Evolutionary conservation across 192 early-diverging fungal species (phyloP).

Genomic region (Cladochytrium replicatum): DNA sequence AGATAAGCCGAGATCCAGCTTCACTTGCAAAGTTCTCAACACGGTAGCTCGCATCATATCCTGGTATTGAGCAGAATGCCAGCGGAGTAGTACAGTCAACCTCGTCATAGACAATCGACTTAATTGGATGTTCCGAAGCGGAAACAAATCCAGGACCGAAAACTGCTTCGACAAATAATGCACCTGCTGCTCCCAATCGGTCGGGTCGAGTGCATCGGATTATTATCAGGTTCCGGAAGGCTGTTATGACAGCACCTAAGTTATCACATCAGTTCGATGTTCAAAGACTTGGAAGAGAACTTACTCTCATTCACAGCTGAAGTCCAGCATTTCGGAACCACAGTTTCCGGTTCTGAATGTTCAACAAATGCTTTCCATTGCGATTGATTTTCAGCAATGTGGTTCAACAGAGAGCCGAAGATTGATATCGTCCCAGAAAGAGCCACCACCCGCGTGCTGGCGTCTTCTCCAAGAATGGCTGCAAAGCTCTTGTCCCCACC

Average conservation of each 20-base stretch:
- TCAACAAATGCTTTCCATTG: constrained; percentile 28
- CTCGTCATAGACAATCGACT: constrained; percentile 61
- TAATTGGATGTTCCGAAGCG: constrained; percentile 55
- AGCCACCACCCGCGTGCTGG: constrained; percentile 5
- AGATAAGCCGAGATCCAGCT: constrained; percentile 43
- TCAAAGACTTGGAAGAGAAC: constrained; percentile 4
- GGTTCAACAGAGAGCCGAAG: constrained; percentile 16
- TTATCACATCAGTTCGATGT: too few relatives aligned
- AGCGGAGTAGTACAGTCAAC: constrained; percentile 65
- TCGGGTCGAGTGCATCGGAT: constrained; percentile 84
- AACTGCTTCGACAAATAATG: constrained; percentile 58
- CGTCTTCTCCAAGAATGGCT: constrained; percentile 19
- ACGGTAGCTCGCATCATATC: constrained; percentile 91
- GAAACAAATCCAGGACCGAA: constrained; percentile 50
- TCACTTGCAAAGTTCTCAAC: constrained; percentile 82
- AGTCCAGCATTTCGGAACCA: constrained; percentile 24
- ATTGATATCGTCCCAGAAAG: not conserved
- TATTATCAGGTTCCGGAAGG: constrained; percentile 70
- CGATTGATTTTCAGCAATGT: constrained; percentile 15
- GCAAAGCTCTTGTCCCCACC: constrained; percentile 3
- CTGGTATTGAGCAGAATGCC: constrained; percentile 83
- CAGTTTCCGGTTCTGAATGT: constrained; percentile 18
- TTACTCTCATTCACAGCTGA: constrained; percentile 6
- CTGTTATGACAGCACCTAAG: constrained; percentile 31
- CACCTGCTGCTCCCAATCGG: constrained; percentile 64